Evolutionary conservation across 495 filamentous ascomycete genomes (phyloP).

Genomic region (Aspergillus leporis): DNA sequence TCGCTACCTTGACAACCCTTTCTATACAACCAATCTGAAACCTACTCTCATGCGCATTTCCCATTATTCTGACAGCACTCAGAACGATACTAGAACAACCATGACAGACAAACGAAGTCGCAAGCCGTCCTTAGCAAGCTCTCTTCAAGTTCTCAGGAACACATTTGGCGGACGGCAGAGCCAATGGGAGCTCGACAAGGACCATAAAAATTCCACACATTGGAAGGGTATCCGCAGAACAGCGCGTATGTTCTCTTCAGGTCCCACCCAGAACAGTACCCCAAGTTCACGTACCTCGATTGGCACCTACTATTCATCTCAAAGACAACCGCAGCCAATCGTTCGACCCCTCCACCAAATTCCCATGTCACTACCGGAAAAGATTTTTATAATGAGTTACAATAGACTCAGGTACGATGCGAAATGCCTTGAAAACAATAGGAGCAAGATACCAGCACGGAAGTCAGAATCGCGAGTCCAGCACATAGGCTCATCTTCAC

Average conservation of each 20-base stretch:
- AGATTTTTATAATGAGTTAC: neutral
- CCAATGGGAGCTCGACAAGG: neutral
- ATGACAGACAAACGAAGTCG: slow-evolving; percentile 13
- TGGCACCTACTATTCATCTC: neutral
- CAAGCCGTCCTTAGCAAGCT: slow-evolving; percentile 3
- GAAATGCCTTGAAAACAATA: neutral
- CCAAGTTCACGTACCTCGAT: neutral
- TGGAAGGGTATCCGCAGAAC: neutral
- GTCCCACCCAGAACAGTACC: neutral
- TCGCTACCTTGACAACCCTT: no score
- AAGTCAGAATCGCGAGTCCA: neutral
- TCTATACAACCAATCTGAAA: no score
- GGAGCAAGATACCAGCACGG: neutral
- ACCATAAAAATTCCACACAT: neutral
- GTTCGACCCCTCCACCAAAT: neutral
- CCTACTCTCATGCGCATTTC: no score
- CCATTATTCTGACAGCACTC: no score
- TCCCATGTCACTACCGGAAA: neutral
- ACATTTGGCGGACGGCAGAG: slow-evolving; percentile 8
- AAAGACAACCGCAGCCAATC: neutral
- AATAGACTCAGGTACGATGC: neutral
- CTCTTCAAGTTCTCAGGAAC: slow-evolving; percentile 11
- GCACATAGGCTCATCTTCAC: neutral
- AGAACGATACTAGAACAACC: neutral
- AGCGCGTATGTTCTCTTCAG: neutral